Evolutionary conservation across 805 yeast species (phyloP), one percentile per base, ranked within the genome.

Genomic region (Scheffersomyces spartinae): DNA sequence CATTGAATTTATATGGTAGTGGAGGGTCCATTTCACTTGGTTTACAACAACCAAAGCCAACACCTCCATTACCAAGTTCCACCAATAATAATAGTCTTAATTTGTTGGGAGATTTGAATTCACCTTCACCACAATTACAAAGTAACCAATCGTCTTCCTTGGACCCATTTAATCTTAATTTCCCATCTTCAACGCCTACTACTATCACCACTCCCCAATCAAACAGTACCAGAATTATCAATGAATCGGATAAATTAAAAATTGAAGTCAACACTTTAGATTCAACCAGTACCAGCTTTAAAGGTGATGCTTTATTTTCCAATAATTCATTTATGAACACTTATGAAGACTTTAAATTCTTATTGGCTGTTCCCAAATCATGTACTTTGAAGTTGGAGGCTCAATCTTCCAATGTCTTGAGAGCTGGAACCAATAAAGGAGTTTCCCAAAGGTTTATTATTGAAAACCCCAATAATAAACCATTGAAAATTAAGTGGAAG

Each of bases 401-500:
- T 1, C 85, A 77, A 45, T 61, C 77, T 6, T 63, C 69, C 27
- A 71, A 67, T 28, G 41, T 47, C 16, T 40, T 81, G n/a, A 58
- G 61, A 29, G 64, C 70, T 3, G 60, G 58, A 27, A 58, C 55
- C 24, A 48, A 45, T 18, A 60, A 67, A 27, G 73, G 73, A 5
- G 56, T 78, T 10, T 48, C 57, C 4, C 91, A 81, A 49, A 58
- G 52, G 17, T 60, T 71, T 25, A 42, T 49, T 1, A 47, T 51
- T 18, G 63, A 56, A 26, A 59, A 52, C 36, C 39, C 51, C 6
- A 26, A 31, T 14, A 36, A 42, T 19, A 61, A 55, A 38, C 47
- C 45, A 14, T 53, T 78, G 37, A 81, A 79, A 49, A 61, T 83
- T 31, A 78, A 82, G 48, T 83, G 86, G 88, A 80, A 76, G 47